Percentiles rank a stretch among this genome's conserved stretches.
phyloP scores from a whole-genome alignment of 164 flowering plant genomes.

The Aristolochia californica region DNA sequence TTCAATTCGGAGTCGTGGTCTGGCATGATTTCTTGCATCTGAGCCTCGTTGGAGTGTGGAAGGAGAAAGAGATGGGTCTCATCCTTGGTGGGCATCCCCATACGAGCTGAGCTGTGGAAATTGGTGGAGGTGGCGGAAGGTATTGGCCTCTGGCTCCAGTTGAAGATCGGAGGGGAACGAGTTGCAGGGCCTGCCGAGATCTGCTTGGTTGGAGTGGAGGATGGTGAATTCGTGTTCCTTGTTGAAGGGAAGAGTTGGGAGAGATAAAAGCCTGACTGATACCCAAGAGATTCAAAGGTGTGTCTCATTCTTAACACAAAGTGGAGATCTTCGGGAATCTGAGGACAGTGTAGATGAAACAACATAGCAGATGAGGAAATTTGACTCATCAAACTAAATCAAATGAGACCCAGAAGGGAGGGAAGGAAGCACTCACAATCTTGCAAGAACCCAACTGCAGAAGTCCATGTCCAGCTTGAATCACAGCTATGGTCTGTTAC shows the following conservation, averaged over 20 bases:
- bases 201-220: slow-evolving; percentile 45
- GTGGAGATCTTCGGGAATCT: slow-evolving; percentile 97
- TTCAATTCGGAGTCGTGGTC: slow-evolving; percentile 79
- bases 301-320: slow-evolving; percentile 98
- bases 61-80: slow-evolving; percentile 71
- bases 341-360: slow-evolving; percentile 7
- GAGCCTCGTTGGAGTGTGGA: slow-evolving; percentile 54
- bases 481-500: slow-evolving; percentile 92
- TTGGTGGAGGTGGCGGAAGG: slow-evolving; percentile 16
- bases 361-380: neutral
- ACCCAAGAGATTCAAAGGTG: slow-evolving; percentile 91
- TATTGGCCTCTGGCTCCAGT: slow-evolving; percentile 65
- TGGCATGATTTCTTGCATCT: slow-evolving; percentile 64
- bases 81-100: slow-evolving; percentile 38
- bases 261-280: slow-evolving; percentile 88
- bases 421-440: slow-evolving; percentile 54
- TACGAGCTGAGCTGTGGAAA: slow-evolving; percentile 8
- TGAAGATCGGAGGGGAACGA: slow-evolving; percentile 64
- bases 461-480: slow-evolving; percentile 99
- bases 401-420: neutral
- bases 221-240: slow-evolving; percentile 39
- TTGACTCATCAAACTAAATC: neutral
- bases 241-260: slow-evolving; percentile 87
- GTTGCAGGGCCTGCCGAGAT: slow-evolving; percentile 15
- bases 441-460: slow-evolving; percentile 96